These are phyloP conservation scores for Phytophthora constricta DNA, from an alignment of 352 stramenopile genomes.

Conservation along the genomic window DNA sequence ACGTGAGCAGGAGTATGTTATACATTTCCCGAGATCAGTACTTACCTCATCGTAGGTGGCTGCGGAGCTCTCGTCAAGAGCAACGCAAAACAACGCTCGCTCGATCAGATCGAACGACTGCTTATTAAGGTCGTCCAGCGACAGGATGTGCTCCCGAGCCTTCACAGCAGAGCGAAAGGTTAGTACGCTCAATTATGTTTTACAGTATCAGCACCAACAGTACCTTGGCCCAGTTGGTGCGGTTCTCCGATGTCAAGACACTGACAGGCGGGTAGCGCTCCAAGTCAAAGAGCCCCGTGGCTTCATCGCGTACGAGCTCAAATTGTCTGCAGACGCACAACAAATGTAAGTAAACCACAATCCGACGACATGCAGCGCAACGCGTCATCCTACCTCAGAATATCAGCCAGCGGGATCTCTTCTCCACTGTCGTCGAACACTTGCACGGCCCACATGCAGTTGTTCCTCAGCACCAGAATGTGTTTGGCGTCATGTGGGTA, in stretches of 20 bases:
- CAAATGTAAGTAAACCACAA: constrained; percentile 2
- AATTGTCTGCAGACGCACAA: constrained; percentile 61
- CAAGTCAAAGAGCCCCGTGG: constrained; percentile 85
- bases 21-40: background rate
- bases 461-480: constrained; percentile 93
- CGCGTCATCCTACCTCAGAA: constrained; percentile 53
- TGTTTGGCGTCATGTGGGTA: constrained; percentile 93
- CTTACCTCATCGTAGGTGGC: constrained; percentile 79
- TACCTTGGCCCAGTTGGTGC: constrained; percentile 95
- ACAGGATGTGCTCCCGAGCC: constrained; percentile 82
- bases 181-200: background rate
- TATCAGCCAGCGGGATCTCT: constrained; percentile 75
- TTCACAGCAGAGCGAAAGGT: constrained; percentile 12
- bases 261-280: constrained; percentile 91
- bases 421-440: constrained; percentile 80
- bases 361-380: background rate
- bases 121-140: constrained; percentile 88
- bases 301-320: constrained; percentile 85
- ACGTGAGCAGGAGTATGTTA: background rate
- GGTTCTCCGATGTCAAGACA: constrained; percentile 95
- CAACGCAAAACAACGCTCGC: constrained; percentile 93
- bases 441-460: constrained; percentile 88
- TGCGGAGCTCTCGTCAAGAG: constrained; percentile 89
- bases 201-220: background rate
- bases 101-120: constrained; percentile 94